Evolutionary conservation across 2,329 filamentous ascomycete species (phyloP).

Genomic region (Aureobasidium sp.): DNA sequence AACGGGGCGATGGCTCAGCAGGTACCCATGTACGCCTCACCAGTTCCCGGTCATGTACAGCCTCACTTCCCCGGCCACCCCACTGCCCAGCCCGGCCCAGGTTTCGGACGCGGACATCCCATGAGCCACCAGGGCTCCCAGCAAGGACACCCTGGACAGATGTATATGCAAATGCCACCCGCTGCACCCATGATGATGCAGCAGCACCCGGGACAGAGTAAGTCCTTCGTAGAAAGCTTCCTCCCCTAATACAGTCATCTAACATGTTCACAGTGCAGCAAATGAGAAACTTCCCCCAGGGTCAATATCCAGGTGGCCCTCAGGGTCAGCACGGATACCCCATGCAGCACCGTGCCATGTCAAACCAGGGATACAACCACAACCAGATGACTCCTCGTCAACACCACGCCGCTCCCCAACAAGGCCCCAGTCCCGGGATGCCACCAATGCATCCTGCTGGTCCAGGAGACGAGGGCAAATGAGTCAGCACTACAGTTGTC

Average conservation of each 20-base stretch:
- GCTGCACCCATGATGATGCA: conserved; percentile 37
- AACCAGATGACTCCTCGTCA: conserved; percentile 27
- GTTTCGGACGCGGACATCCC: conserved; percentile 74
- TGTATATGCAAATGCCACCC: conserved; percentile 67
- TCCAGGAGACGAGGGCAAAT: conserved; percentile 25
- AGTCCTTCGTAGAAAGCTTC: neutral
- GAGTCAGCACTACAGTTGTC: conserved; percentile 14
- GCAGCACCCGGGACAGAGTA: conserved; percentile 15
- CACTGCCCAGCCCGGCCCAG: conserved; percentile 39
- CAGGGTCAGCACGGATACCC: conserved; percentile 16
- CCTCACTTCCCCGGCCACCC: conserved; percentile 45
- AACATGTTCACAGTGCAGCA: conserved; percentile 15
- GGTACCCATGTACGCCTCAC: conserved; percentile 69
- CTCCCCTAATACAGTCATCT: neutral
- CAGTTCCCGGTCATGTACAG: conserved; percentile 56
- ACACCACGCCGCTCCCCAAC: conserved; percentile 23
- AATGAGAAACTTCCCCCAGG: conserved; percentile 13
- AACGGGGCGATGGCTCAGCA: conserved; percentile 59
- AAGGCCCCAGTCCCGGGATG: conserved; percentile 23
- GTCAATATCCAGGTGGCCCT: conserved; percentile 12
- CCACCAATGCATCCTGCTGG: conserved; percentile 17
- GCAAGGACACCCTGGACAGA: conserved; percentile 62
- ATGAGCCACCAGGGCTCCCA: conserved; percentile 95
- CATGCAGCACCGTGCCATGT: conserved; percentile 23
- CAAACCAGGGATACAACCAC: conserved; percentile 20